Evolutionary conservation across 2,329 filamentous ascomycete species (phyloP).

Genomic region (Neocatenulostroma microsporum): DNA sequence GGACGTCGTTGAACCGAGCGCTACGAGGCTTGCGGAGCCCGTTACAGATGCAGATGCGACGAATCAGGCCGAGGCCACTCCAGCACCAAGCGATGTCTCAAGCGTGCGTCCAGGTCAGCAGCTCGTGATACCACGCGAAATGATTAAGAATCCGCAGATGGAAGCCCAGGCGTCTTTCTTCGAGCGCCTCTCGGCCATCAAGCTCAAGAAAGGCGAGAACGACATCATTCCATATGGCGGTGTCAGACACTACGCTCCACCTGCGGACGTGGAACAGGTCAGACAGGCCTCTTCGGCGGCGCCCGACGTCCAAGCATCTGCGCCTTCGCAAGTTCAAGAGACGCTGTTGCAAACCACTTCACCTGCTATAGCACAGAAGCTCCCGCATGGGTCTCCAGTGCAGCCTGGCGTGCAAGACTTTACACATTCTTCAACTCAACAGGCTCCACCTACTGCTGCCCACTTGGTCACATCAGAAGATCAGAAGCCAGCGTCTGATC

Average conservation of each 20-base stretch:
- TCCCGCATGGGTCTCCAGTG: too few species aligned
- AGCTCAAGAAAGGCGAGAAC: constrained; percentile 34
- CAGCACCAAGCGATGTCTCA: constrained; percentile 5
- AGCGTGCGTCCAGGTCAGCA: constrained; percentile 9
- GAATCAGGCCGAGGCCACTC: constrained; percentile 2
- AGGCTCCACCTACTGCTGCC: too few species aligned
- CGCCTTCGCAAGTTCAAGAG: too few species aligned
- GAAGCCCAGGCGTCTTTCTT: constrained; percentile 33
- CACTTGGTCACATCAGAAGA: too few species aligned
- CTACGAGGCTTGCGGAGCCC: neutral
- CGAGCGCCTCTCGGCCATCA: constrained; percentile 33
- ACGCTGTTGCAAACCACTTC: too few species aligned
- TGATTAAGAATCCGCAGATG: constrained; percentile 13
- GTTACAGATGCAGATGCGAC: neutral
- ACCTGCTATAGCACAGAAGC: too few species aligned
- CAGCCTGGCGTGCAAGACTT: too few species aligned
- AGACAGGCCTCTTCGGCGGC: constrained; percentile 8
- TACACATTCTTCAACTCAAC: too few species aligned
- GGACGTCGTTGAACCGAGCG: neutral
- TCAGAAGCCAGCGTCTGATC: too few species aligned
- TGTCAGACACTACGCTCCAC: constrained; percentile 20
- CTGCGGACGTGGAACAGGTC: constrained; percentile 16
- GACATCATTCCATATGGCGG: constrained; percentile 25
- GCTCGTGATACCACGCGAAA: constrained; percentile 17
- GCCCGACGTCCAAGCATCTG: neutral